Conservation (phyloP, 2,329 filamentous ascomycete genomes). For the Aspergillus awamori region DNA sequence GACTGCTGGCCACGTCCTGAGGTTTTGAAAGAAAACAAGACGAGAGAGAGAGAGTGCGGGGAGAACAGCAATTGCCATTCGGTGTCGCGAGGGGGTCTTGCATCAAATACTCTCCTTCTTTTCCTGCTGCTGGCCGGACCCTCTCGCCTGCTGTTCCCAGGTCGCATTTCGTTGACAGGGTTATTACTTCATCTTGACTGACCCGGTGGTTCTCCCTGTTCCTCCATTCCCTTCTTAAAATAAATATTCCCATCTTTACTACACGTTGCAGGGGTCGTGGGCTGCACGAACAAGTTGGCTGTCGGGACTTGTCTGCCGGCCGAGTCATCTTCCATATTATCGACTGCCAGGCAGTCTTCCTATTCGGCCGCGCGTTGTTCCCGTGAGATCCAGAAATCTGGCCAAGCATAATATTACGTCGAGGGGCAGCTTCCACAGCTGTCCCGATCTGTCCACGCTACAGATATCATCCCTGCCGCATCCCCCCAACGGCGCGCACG, state of each 20-base stretch:
- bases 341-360: background rate
- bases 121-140: background rate
- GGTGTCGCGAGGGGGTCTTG: slow-evolving; percentile 8
- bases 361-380: slow-evolving; percentile 19
- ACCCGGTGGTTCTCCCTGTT: background rate
- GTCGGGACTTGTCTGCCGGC: background rate
- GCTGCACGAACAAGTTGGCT: background rate
- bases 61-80: slow-evolving; percentile 8
- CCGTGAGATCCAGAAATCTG: slow-evolving; percentile 41
- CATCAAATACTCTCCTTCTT: slow-evolving; percentile 5
- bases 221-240: background rate
- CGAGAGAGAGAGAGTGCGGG: slow-evolving; percentile 8
- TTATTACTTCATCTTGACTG: background rate
- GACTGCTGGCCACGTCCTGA: slow-evolving; percentile 8
- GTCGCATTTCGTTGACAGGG: background rate
- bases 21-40: background rate
- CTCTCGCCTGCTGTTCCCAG: background rate
- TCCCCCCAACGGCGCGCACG: slow-evolving; percentile 25
- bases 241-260: no score
- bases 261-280: background rate
- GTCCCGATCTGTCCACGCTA: slow-evolving; percentile 46
- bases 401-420: slow-evolving; percentile 40
- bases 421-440: slow-evolving; percentile 48
- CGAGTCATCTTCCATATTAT: slow-evolving; percentile 2
- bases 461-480: slow-evolving; percentile 35